phyloP scores from a whole-genome alignment of 179 eudicot genomes.

The Beta macrorhiza region DNA sequence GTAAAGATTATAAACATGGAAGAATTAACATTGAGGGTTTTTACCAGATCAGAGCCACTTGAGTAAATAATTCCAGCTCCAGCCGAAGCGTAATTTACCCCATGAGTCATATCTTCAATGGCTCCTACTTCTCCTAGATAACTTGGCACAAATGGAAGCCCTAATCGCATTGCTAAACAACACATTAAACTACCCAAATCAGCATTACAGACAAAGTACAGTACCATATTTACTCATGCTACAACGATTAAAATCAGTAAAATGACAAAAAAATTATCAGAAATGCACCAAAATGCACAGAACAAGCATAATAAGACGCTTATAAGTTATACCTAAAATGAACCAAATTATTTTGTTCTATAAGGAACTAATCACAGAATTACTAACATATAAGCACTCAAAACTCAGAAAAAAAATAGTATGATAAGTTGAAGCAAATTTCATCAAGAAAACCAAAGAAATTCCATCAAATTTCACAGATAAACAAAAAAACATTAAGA shows the following conservation, averaged over 20 bases:
- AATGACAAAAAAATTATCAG: not conserved
- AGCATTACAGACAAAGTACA: not conserved
- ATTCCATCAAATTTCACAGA: too few relatives aligned
- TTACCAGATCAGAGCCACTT: constrained; percentile 82
- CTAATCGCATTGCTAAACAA: constrained; percentile 37
- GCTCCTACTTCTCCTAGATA: constrained; percentile 68
- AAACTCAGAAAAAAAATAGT: not conserved
- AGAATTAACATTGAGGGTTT: not conserved
- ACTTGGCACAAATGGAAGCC: constrained; percentile 58
- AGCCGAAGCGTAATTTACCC: constrained; percentile 92
- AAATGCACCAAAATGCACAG: not conserved
- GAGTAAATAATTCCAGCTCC: constrained; percentile 85
- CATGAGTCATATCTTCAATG: constrained; percentile 63
- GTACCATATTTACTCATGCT: not conserved
- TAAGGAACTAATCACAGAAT: not conserved
- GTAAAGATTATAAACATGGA: not conserved
- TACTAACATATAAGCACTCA: not conserved
- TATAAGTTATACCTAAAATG: not conserved
- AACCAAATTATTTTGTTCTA: not conserved
- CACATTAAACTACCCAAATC: constrained; percentile 9
- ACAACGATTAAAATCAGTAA: not conserved
- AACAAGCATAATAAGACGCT: not conserved
- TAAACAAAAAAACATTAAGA: too few relatives aligned
- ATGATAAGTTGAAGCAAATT: not conserved
- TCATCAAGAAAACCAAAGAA: not conserved